Evolutionary conservation across 2,329 filamentous ascomycete genomes (phyloP).

Genomic region (Alternaria solani): DNA sequence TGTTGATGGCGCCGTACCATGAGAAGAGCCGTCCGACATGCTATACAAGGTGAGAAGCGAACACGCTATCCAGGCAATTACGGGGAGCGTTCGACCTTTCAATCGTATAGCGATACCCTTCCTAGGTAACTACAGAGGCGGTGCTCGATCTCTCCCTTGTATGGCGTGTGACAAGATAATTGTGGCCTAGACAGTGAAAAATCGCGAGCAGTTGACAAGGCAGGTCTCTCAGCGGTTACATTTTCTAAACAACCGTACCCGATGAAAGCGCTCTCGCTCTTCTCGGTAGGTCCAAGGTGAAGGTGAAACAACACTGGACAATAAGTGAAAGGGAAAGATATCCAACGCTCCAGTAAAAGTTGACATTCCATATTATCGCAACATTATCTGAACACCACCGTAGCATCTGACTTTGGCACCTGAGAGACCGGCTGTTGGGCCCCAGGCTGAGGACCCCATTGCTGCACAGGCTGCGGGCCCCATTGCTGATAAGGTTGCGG

Average conservation of each 20-base stretch:
- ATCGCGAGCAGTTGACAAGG: not conserved
- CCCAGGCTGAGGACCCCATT: not conserved
- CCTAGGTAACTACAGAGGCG: too few relatives aligned
- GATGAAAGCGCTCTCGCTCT: not conserved
- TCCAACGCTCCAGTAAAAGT: not conserved
- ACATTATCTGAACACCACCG: conserved; percentile 5
- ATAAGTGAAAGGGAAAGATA: not conserved
- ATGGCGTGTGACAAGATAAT: not conserved
- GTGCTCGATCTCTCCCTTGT: too few relatives aligned
- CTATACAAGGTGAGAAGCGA: too few relatives aligned
- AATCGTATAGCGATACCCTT: too few relatives aligned
- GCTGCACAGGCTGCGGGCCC: conserved; percentile 1
- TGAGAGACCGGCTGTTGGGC: conserved; percentile 1
- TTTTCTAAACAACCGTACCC: not conserved
- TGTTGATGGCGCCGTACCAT: not conserved
- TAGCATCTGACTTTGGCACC: conserved; percentile 6
- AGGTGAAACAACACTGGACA: not conserved
- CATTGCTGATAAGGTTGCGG: conserved; percentile 16
- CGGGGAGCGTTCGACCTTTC: too few relatives aligned
- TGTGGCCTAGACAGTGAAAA: not conserved
- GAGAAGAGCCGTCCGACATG: conserved; percentile 1
- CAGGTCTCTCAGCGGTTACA: not conserved
- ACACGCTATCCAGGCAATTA: too few relatives aligned
- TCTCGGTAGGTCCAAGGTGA: not conserved
- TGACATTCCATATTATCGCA: not conserved